These are phyloP conservation scores for Cocos nucifera DNA, from an alignment of 176 grass and related monocot genomes.

Conservation along the genomic window DNA sequence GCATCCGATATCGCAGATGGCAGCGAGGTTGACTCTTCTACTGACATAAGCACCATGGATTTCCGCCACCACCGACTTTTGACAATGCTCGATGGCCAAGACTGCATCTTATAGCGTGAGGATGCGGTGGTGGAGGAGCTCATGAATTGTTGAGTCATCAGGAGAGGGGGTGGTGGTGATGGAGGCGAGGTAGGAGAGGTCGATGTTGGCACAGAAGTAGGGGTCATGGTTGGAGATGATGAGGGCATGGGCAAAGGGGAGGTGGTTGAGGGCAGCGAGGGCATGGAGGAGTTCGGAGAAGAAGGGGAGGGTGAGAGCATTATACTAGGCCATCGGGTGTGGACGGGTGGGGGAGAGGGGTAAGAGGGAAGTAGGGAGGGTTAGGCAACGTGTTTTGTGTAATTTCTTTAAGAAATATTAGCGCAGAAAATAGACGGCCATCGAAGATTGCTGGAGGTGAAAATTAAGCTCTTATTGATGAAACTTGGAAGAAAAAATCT, in stretches of 20 bases:
- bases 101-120: slow-evolving; percentile 46
- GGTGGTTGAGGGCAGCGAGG: slow-evolving; percentile 56
- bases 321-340: too few relatives aligned
- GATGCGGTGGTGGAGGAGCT: slow-evolving; percentile 37
- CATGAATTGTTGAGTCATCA: slow-evolving; percentile 30
- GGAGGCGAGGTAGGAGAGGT: slow-evolving; percentile 41
- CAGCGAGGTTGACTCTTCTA: slow-evolving; percentile 42
- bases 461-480: too few relatives aligned
- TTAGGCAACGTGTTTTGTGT: too few relatives aligned
- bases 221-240: slow-evolving; percentile 41
- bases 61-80: slow-evolving; percentile 52
- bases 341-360: too few relatives aligned
- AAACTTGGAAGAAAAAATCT: too few relatives aligned
- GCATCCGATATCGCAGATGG: slow-evolving; percentile 53
- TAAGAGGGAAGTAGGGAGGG: too few relatives aligned
- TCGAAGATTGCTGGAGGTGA: too few relatives aligned
- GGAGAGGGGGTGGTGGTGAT: not conserved
- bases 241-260: slow-evolving; percentile 50
- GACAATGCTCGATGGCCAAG: slow-evolving; percentile 50
- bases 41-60: slow-evolving; percentile 71
- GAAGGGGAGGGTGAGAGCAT: slow-evolving; percentile 2
- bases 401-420: too few relatives aligned
- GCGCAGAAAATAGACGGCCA: too few relatives aligned
- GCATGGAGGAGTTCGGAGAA: slow-evolving; percentile 73
- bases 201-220: slow-evolving; percentile 73